Evolutionary conservation across 805 yeast genomes (phyloP).

Genomic region (Cyberlindnera mrakii): DNA sequence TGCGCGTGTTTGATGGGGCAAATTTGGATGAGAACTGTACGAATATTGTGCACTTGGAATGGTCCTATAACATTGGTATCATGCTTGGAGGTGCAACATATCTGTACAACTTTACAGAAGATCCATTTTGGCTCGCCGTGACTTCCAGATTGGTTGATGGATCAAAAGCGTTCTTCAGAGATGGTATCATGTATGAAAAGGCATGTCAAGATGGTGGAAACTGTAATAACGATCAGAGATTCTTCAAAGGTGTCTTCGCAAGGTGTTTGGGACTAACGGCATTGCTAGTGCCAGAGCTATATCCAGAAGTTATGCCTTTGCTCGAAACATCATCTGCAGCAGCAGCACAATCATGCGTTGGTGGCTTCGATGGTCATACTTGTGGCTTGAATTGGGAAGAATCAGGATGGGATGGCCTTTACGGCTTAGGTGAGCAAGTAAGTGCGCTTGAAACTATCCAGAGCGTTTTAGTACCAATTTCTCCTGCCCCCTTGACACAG

Average conservation of each 20-base stretch:
- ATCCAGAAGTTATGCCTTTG: slow-evolving; percentile 36
- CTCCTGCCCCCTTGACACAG: slow-evolving; percentile 46
- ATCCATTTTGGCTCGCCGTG: slow-evolving; percentile 43
- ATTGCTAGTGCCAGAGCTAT: slow-evolving; percentile 44
- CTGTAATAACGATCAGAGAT: slow-evolving; percentile 74
- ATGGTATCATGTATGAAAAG: slow-evolving; percentile 53
- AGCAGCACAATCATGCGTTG: slow-evolving; percentile 66
- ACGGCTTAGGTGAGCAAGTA: slow-evolving; percentile 78
- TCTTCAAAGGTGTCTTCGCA: slow-evolving; percentile 63
- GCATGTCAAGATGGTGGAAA: slow-evolving; percentile 48
- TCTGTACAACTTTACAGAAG: slow-evolving; percentile 55
- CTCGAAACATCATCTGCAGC: slow-evolving; percentile 50
- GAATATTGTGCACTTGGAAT: slow-evolving; percentile 41
- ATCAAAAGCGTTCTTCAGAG: slow-evolving; percentile 41
- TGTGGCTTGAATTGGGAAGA: slow-evolving; percentile 67
- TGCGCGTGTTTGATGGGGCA: slow-evolving; percentile 58
- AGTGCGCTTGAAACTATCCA: slow-evolving; percentile 59
- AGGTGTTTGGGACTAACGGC: slow-evolving; percentile 57
- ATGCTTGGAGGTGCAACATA: slow-evolving; percentile 64
- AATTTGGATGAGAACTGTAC: slow-evolving; percentile 41
- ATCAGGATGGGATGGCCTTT: slow-evolving; percentile 55
- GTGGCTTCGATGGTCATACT: slow-evolving; percentile 70
- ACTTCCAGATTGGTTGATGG: slow-evolving; percentile 39
- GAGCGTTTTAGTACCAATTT: slow-evolving; percentile 35
- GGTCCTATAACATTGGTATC: slow-evolving; percentile 70